Evolutionary conservation across 1,284 basidiomycete species (phyloP), one percentile per base, ranked within the genome.

Genomic region (Apiotrichum mycotoxinovorans): DNA sequence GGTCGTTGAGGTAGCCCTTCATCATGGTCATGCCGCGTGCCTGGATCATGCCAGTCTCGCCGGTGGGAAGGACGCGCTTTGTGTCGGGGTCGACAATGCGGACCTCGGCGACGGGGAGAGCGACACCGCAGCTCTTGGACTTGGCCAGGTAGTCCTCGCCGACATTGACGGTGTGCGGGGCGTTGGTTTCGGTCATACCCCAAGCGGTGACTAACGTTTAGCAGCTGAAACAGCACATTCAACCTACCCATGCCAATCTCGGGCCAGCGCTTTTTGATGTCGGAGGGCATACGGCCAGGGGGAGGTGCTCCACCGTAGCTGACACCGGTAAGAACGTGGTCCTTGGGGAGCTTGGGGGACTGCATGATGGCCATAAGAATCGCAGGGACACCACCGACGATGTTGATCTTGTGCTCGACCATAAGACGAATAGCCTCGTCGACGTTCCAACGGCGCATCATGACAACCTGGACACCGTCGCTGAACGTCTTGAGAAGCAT

Each of bases 151-250:
- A 75, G 52, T 75, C 73, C 22, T 43, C 26, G 2, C 73, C 72
- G 4, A 65, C 65, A 23, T 70, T 56, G 0, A 64, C 62, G 44
- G 66, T 69, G 26, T 71, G 67, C 55, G 69, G 67, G 1, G 72
- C 73, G 33, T 74, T 75, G 8, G 71, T 74, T 63, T 75, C 73
- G 2, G 71, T 73, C 66, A 75, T 60, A 4, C 73, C 73, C 53
- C 73, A 75, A 0, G 70, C 73, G 40, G 40, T 41, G 20, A 41
- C 40, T n/a, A 3, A 2, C 37, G 37, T 18, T 18, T 14, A 14
- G 35, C 17, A 14, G 14, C 4, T 7, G 37, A 3, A 18, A 38
- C 37, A 38, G 37, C 18, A 25, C 25, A 18, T 14, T 9, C 26
- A 38, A 43, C 18, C 22, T 41, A 35, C 33, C 15, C 23, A 49